Evolutionary conservation across 176 grass and related monocot species (phyloP), one percentile per base, ranked within the genome.

Genomic region (Alloteropsis semialata): DNA sequence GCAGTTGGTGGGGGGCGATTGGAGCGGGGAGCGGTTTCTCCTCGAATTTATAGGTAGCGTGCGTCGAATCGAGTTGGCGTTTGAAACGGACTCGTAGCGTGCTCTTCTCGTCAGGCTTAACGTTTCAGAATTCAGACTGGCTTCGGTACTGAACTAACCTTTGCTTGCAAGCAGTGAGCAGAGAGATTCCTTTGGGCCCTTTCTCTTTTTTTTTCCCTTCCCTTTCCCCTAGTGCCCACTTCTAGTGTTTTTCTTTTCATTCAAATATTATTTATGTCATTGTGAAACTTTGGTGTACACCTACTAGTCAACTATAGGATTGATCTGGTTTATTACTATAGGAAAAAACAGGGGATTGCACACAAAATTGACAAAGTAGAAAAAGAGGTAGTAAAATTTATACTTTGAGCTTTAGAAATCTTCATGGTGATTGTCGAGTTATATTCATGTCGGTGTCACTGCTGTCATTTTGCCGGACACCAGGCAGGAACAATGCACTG

Each of bases 131-230:
- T 71, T 48, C 24, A 71, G 69, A 5, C 8, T 71, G 42, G 2
- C 68, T 71, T 22, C 8, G 6, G 46, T 13, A 18, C 28, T 33
- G 0, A 58, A 41, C 57, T 33, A 43, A 48, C 87, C 87, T 76
- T 89, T 27, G 82, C 87, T 81, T 89, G 60, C 30, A 88, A 89
- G 53, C 72, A 50, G 69, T 48, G 69, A 72, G 15, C 25, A 72
- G 34, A 0, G 3, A 32, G 55, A 79, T 79, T 80, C 66, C 66
- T 50, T 21, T 15, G 2, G 14, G 9, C 5, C 10, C 12, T 57
- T 13, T 57, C n/a, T n/a, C n/a, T 56, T 30, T 0, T 16, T 19
- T 11, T 36, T 36, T 36, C 34, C 34, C 34, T 36, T 3, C n/a
- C n/a, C n/a, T n/a, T n/a, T n/a, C n/a, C n/a, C n/a, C 34, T 36